A percentile compares a stretch with the other conserved stretches of the same genome.
Evolutionary conservation across 306 rosid genomes (phyloP).

Genomic region (Luffa acutangula): DNA sequence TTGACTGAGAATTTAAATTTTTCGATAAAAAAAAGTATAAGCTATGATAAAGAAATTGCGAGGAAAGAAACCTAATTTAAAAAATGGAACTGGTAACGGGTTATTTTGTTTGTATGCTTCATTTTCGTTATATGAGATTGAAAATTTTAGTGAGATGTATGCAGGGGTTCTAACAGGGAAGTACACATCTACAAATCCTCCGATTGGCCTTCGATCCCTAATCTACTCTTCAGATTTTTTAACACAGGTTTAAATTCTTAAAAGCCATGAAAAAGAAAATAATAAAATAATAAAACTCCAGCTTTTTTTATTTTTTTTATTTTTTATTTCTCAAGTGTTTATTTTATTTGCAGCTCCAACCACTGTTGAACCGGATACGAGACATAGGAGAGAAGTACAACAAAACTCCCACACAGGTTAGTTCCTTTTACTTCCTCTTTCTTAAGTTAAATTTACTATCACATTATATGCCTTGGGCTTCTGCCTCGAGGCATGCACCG

Average conservation of each 20-base stretch:
- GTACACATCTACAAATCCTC: constrained; percentile 66
- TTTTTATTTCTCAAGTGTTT: too few relatives aligned
- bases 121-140: background rate
- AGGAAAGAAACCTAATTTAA: too few relatives aligned
- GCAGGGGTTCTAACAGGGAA: constrained; percentile 80
- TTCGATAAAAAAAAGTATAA: too few relatives aligned
- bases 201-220: constrained; percentile 62
- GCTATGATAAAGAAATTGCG: too few relatives aligned
- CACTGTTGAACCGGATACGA: constrained; percentile 49
- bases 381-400: constrained; percentile 54
- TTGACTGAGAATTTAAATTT: too few relatives aligned
- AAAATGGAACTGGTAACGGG: too few relatives aligned
- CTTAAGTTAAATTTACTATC: too few relatives aligned
- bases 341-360: constrained; percentile 58
- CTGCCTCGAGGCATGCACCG: too few relatives aligned
- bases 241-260: constrained; percentile 47
- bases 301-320: too few relatives aligned
- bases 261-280: too few relatives aligned
- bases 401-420: constrained; percentile 56
- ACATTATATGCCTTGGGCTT: too few relatives aligned
- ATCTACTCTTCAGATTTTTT: constrained; percentile 69
- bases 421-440: background rate
- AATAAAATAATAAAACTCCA: too few relatives aligned
- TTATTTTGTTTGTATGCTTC: background rate
- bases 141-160: background rate